Evolutionary conservation across 768 basidiomycete species (phyloP).

Genomic region (Tubosaeta sp.): DNA sequence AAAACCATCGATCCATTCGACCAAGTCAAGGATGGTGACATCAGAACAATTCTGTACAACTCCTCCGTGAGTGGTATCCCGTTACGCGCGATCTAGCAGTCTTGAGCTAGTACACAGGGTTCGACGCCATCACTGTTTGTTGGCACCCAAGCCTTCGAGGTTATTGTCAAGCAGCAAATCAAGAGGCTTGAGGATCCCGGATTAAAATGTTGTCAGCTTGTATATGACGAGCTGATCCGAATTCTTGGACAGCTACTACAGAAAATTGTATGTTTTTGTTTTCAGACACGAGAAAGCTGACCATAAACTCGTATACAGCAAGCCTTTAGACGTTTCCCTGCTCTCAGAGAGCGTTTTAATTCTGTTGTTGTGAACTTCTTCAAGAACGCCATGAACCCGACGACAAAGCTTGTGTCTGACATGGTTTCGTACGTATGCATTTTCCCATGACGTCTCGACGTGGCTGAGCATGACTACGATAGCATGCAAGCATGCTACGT

Average conservation of each 20-base stretch:
- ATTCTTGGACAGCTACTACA: slow-evolving; percentile 87
- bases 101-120: slow-evolving; percentile 47
- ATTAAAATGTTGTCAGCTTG: slow-evolving; percentile 90
- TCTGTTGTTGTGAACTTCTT: slow-evolving; percentile 94
- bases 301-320: slow-evolving; percentile 46
- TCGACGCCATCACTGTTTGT: slow-evolving; percentile 96
- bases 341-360: slow-evolving; percentile 96
- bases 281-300: background rate
- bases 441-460: background rate
- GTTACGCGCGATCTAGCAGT: background rate
- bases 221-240: slow-evolving; percentile 96
- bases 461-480: slow-evolving; percentile 1
- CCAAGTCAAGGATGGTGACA: slow-evolving; percentile 98
- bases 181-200: slow-evolving; percentile 92
- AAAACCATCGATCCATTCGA: slow-evolving; percentile 97
- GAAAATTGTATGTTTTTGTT: slow-evolving; percentile 69
- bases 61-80: slow-evolving; percentile 69
- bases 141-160: slow-evolving; percentile 95
- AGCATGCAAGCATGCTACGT: slow-evolving; percentile 99
- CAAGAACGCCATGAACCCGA: slow-evolving; percentile 90
- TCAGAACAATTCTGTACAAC: slow-evolving; percentile 93
- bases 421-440: slow-evolving; percentile 72
- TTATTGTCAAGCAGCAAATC: slow-evolving; percentile 99
- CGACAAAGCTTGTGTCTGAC: slow-evolving; percentile 90
- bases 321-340: slow-evolving; percentile 95